Percentiles rank a stretch among this genome's conserved stretches.
Conservation (phyloP, 306 rosid genomes). For the Boehmeria nivea region DNA sequence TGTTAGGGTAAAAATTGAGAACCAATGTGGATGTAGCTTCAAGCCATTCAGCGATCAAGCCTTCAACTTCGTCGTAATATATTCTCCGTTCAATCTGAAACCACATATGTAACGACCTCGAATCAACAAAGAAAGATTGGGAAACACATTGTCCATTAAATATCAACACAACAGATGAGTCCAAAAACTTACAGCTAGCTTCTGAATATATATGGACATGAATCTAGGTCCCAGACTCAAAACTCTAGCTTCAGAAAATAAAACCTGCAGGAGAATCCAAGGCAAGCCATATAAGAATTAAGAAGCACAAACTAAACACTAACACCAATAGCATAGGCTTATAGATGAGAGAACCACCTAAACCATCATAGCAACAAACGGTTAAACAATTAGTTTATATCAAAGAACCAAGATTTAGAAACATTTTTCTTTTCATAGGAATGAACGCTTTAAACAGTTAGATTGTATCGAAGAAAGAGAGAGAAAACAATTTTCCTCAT, state of each 20-base stretch:
- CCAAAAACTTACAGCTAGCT: slow-evolving; percentile 63
- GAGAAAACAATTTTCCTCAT: too few species aligned
- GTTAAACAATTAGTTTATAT: too few species aligned
- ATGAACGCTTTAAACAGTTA: too few species aligned
- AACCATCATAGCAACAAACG: too few species aligned
- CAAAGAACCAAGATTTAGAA: not conserved
- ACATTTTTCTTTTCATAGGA: too few species aligned
- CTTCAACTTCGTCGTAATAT: slow-evolving; percentile 81
- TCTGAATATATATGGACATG: slow-evolving; percentile 81
- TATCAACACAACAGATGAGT: not conserved
- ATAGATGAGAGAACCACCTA: too few species aligned
- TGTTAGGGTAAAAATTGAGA: slow-evolving; percentile 48
- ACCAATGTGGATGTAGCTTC: slow-evolving; percentile 79
- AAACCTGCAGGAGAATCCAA: slow-evolving; percentile 42
- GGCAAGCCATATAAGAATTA: slow-evolving; percentile 10
- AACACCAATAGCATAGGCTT: not conserved
- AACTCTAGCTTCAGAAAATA: slow-evolving; percentile 78
- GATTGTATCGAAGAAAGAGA: too few species aligned
- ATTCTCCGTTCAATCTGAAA: slow-evolving; percentile 78
- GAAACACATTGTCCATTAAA: not conserved
- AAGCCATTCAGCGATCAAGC: slow-evolving; percentile 72
- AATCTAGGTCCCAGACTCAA: slow-evolving; percentile 87
- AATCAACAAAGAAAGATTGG: not conserved
- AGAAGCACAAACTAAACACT: slow-evolving; percentile 17
- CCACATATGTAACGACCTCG: not conserved